Evolutionary conservation across 1,284 basidiomycete species (phyloP).

Genomic region (Pascua guehoae): DNA sequence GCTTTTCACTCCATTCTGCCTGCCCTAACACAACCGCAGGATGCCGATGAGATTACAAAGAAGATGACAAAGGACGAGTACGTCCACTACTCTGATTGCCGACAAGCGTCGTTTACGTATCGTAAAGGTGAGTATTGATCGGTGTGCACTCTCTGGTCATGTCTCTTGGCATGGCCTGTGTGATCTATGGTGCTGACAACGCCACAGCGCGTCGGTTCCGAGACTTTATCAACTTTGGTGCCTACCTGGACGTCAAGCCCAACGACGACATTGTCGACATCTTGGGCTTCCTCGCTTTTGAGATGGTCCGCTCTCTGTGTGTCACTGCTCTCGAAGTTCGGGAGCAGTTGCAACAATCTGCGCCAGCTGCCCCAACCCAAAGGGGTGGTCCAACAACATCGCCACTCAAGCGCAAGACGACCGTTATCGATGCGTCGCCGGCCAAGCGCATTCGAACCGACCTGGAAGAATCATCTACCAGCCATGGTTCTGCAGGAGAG

Average conservation of each 20-base stretch:
- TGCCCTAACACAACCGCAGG: slow-evolving; percentile 52
- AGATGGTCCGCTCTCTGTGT: slow-evolving; percentile 91
- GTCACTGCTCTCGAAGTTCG: slow-evolving; percentile 73
- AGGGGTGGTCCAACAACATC: slow-evolving; percentile 10
- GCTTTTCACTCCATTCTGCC: background rate
- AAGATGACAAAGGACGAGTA: slow-evolving; percentile 97
- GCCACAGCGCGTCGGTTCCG: slow-evolving; percentile 80
- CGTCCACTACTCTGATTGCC: slow-evolving; percentile 93
- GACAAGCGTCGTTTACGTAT: slow-evolving; percentile 95
- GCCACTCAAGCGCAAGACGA: slow-evolving; percentile 24
- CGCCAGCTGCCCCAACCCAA: slow-evolving; percentile 7
- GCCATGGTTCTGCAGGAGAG: no score
- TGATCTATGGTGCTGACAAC: background rate
- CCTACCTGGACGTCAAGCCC: slow-evolving; percentile 82
- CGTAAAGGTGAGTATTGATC: slow-evolving; percentile 70
- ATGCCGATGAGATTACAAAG: slow-evolving; percentile 90
- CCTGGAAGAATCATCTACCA: slow-evolving; percentile 9
- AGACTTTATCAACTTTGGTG: slow-evolving; percentile 88
- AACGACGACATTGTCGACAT: slow-evolving; percentile 96
- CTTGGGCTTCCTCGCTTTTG: slow-evolving; percentile 93
- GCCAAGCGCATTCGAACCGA: slow-evolving; percentile 54
- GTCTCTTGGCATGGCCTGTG: background rate
- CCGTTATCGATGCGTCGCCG: slow-evolving; percentile 45
- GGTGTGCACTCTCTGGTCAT: background rate
- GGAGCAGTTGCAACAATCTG: slow-evolving; percentile 31